A percentile compares a stretch with the other conserved stretches of the same genome.
Conservation (phyloP, 106 monocot species). For the Phalaenopsis equestris region DNA sequence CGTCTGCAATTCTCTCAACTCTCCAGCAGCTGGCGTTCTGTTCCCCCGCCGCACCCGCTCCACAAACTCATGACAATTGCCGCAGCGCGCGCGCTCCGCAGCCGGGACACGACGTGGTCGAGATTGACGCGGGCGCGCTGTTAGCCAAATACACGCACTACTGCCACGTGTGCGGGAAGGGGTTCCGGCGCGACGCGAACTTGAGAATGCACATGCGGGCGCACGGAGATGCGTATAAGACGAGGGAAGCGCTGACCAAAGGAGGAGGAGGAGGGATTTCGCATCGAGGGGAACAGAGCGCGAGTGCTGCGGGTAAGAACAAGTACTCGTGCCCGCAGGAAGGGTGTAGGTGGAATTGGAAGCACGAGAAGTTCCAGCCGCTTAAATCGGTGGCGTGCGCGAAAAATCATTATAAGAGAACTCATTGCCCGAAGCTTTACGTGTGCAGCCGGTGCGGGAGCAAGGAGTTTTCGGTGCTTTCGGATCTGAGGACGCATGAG, state of each 20-base stretch:
- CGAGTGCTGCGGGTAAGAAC: neutral
- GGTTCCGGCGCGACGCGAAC: constrained; percentile 75
- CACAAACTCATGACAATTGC: neutral
- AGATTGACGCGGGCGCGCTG: constrained; percentile 43
- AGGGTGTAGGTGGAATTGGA: constrained; percentile 69
- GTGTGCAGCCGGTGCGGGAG: constrained; percentile 55
- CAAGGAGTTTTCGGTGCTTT: constrained; percentile 65
- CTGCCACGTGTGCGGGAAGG: constrained; percentile 73
- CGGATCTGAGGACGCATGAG: constrained; percentile 77
- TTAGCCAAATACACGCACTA: constrained; percentile 62
- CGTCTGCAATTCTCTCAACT: constrained; percentile 54
- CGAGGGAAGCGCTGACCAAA: constrained; percentile 31
- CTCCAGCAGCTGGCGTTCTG: constrained; percentile 28
- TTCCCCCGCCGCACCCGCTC: neutral
- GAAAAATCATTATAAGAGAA: constrained; percentile 79
- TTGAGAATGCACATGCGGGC: constrained; percentile 83
- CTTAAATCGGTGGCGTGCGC: constrained; percentile 66
- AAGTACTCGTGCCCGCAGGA: constrained; percentile 83
- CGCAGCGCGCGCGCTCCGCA: neutral
- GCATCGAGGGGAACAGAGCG: neutral
- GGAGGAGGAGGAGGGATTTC: neutral
- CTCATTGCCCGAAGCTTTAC: constrained; percentile 80
- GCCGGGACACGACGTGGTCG: constrained; percentile 16
- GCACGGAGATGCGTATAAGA: constrained; percentile 83
- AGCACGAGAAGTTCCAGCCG: constrained; percentile 68